Evolutionary conservation across 345 rosid species (phyloP).

Genomic region (Fremontodendron californicum): DNA sequence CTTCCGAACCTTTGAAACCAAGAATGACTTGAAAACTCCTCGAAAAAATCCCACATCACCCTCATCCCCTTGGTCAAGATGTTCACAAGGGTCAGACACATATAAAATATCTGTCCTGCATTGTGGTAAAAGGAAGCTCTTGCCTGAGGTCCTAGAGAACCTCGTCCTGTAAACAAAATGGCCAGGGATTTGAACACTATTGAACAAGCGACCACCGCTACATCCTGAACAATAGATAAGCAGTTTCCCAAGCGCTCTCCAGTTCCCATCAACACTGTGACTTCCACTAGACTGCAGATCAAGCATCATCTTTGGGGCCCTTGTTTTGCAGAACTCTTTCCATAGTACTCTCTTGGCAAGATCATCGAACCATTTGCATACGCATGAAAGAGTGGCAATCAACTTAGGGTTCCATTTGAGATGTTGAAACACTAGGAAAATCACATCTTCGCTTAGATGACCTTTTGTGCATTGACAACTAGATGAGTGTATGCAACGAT

Average conservation of each 20-base stretch:
- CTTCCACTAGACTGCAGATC: conserved; percentile 92
- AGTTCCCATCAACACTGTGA: conserved; percentile 92
- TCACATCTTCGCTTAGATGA: conserved; percentile 79
- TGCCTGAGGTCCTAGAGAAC: conserved; percentile 94
- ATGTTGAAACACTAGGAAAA: conserved; percentile 80
- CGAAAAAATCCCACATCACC: conserved; percentile 96
- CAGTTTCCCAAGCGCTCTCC: conserved; percentile 96
- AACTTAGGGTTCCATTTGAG: conserved; percentile 91
- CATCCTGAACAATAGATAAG: conserved; percentile 91
- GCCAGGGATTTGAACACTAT: conserved; percentile 65
- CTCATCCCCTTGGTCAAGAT: conserved; percentile 93
- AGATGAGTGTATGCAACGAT: conserved; percentile 89
- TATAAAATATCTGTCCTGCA: conserved; percentile 82
- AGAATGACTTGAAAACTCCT: conserved; percentile 86
- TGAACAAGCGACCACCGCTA: conserved; percentile 66
- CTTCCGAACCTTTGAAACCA: conserved; percentile 68
- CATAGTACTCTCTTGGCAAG: conserved; percentile 82
- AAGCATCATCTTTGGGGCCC: conserved; percentile 93
- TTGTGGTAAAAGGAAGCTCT: conserved; percentile 84
- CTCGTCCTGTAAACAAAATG: conserved; percentile 87
- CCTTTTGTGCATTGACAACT: conserved; percentile 94
- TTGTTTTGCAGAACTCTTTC: conserved; percentile 86
- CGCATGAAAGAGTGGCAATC: conserved; percentile 72
- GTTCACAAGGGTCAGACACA: conserved; percentile 98
- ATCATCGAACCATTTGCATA: conserved; percentile 98